A percentile compares a stretch with the other conserved stretches of the same genome.
Evolutionary conservation across 2,329 filamentous ascomycete species (phyloP).

Genomic region (Graphilbum sp.): DNA sequence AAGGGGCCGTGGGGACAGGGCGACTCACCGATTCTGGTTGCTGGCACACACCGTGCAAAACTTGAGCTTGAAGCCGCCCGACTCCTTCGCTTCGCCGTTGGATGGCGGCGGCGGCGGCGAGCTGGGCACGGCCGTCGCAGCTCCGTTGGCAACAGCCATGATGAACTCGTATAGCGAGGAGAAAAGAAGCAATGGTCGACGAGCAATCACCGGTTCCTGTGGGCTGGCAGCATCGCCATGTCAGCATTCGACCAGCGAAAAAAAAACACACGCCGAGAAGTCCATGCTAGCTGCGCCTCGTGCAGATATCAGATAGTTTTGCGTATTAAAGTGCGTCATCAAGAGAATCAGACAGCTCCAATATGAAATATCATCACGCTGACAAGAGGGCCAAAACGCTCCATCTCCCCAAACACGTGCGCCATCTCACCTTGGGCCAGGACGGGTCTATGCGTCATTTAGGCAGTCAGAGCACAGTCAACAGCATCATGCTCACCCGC

Average conservation of each 20-base stretch:
- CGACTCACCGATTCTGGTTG: constrained; percentile 72
- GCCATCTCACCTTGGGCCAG: neutral
- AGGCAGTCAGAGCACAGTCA: neutral
- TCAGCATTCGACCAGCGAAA: no score
- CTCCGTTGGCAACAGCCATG: constrained; percentile 3
- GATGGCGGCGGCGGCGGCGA: neutral
- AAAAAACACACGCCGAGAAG: no score
- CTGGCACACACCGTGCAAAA: constrained; percentile 99
- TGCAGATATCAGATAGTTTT: constrained; percentile 11
- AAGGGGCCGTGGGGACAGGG: no score
- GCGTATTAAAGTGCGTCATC: constrained; percentile 33
- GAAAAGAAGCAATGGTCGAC: neutral
- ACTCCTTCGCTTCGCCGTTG: constrained; percentile 31
- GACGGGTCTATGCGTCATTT: neutral
- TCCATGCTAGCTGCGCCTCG: neutral
- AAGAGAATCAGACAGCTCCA: constrained; percentile 57
- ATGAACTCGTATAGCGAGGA: neutral
- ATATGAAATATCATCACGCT: constrained; percentile 39
- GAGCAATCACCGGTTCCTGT: neutral
- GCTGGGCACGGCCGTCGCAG: neutral
- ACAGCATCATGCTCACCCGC: no score
- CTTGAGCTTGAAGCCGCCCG: constrained; percentile 67
- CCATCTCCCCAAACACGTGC: no score
- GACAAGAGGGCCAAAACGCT: neutral
- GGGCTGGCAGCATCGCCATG: neutral